A percentile compares a stretch with the other conserved stretches of the same genome.
These are phyloP conservation scores for Dalbergia oliveri DNA, from an alignment of 306 rosid species.

Conservation along the genomic window DNA sequence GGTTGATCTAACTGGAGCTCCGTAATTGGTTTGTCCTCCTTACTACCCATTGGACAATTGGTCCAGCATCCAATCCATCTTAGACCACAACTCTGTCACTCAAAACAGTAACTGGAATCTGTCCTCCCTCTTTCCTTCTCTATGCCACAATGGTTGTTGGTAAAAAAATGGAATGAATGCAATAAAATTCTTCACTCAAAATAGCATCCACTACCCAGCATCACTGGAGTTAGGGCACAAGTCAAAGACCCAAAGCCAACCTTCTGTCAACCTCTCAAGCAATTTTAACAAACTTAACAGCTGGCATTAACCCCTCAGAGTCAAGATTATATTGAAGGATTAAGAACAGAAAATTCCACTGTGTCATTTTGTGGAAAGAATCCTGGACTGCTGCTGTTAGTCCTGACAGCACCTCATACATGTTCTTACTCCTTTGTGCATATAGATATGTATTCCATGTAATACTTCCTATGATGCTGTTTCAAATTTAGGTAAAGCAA, in stretches of 20 bases:
- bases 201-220: background rate
- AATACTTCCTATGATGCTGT: constrained; percentile 17
- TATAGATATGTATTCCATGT: constrained; percentile 22
- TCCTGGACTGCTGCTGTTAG: constrained; percentile 23
- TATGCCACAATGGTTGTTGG: background rate
- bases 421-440: background rate
- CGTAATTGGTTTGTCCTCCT: background rate
- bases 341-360: background rate
- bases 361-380: background rate
- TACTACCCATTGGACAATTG: background rate
- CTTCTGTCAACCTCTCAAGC: background rate
- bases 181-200: constrained; percentile 10
- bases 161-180: constrained; percentile 16
- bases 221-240: too few species aligned
- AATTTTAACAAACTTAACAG: constrained; percentile 1
- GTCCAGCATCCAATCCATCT: background rate
- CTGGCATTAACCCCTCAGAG: background rate
- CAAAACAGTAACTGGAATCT: constrained; percentile 1
- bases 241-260: background rate
- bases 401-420: background rate
- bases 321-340: constrained; percentile 19
- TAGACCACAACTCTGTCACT: background rate
- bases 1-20: constrained; percentile 6
- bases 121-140: background rate
- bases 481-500: background rate